Base-by-base conservation (phyloP, 106 monocot species). In the Dioscorea alata region DNA sequence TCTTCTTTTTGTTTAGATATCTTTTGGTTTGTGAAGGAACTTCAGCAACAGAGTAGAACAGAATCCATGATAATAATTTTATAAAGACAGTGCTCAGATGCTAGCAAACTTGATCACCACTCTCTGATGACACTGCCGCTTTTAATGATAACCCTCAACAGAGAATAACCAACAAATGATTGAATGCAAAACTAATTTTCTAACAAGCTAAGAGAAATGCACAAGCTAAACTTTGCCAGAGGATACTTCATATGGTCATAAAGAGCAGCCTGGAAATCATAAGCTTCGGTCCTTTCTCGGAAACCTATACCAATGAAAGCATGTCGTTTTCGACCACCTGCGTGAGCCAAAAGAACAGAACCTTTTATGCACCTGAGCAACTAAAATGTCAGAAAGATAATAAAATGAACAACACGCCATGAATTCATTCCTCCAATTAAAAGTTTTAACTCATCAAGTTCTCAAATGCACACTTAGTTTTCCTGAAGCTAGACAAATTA, bases 181-280 rank as follows among this genome's bases (percentile, higher is more conserved):
- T 56, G 13, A 42, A 71, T 23, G 24, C 15, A 15, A 4, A 8
- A 50, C 60, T 4, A n/a, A 28, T 28, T 51, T 19, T 28, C 22
- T 17, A n/a, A 42, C 50, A 42, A 52, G 4, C 14, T 57, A 0
- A 52, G 7, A 33, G 19, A 42, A 21, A 33, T 0, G 25, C 4
- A 66, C 19, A 54, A 60, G 13, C 13, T 8, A 49, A 54, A 59
- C 54, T 20, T 32, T 64, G 63, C 51, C 12, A 21, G 74, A 89
- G 92, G 86, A 86, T 97, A 99, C 97, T 92, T 92, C 87, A 99
- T 87, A 69, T 99, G 92, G 71, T 99, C 97, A 81, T 99, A 80
- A 65, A 99, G 87, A 23, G 97, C 87, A 77, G 97, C 97, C 73
- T 99, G 97, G 63, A 99, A 99, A 53, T 99, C 97, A 76, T 99